A percentile compares a stretch with the other conserved stretches of the same genome.
These are phyloP conservation scores for Rhizophagus prolifer DNA, from an alignment of 192 early-diverging fungal genomes.

Conservation along the genomic window DNA sequence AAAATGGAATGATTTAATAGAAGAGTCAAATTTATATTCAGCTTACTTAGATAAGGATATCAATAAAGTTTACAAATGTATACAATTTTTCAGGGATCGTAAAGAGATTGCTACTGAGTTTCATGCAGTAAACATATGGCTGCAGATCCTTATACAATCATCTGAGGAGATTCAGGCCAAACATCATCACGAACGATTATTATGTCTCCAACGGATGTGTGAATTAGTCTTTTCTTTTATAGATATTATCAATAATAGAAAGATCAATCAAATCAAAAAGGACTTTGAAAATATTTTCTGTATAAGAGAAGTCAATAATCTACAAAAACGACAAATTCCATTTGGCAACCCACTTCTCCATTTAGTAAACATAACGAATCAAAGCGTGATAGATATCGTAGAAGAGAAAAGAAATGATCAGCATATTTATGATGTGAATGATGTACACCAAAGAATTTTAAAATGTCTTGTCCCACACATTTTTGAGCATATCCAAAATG, in stretches of 20 bases:
- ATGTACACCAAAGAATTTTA: neutral
- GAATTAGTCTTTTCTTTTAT: constrained; percentile 1
- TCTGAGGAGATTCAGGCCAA: neutral
- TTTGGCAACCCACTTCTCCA: neutral
- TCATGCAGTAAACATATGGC: constrained; percentile 14
- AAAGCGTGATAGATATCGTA: neutral
- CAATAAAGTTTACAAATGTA: neutral
- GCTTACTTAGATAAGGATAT: constrained; percentile 6
- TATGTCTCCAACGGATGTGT: neutral
- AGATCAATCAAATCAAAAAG: neutral
- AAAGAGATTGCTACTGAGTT: neutral
- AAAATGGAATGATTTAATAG: neutral
- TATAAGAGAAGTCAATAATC: neutral
- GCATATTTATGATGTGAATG: neutral
- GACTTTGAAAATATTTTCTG: constrained; percentile 8
- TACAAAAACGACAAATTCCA: neutral
- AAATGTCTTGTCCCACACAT: constrained; percentile 18
- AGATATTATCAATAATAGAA: neutral
- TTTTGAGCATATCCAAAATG: neutral
- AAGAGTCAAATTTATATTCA: neutral
- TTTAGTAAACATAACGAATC: neutral
- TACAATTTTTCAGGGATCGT: neutral
- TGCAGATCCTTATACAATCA: neutral
- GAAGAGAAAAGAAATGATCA: neutral
- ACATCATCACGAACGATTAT: neutral